Percentiles rank a stretch among this genome's conserved stretches.
phyloP scores from a whole-genome alignment of 805 yeast species.

The Kodamaea laetipori region DNA sequence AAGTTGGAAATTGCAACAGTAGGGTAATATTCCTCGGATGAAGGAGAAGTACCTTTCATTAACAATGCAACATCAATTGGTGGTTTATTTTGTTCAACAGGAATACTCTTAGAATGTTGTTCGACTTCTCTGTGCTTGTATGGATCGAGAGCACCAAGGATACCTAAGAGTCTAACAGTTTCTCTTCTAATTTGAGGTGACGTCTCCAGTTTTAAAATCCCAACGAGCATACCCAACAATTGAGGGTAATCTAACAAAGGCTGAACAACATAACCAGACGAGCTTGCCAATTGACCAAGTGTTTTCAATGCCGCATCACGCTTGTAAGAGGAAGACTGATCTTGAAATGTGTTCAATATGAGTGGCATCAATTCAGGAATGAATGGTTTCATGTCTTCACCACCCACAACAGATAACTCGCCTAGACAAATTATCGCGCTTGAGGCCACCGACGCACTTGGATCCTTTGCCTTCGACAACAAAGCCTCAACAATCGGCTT shows the following conservation, averaged over 20 bases:
- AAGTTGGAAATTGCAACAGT: conserved; percentile 89
- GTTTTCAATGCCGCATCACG: conserved; percentile 88
- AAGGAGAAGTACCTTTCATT: conserved; percentile 93
- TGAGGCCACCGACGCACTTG: conserved; percentile 79
- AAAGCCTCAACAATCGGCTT: conserved; percentile 87
- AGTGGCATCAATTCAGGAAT: conserved; percentile 82
- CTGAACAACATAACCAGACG: conserved; percentile 93
- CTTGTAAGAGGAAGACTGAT: conserved; percentile 84
- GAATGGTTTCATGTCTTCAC: conserved; percentile 76
- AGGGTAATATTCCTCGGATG: conserved; percentile 90
- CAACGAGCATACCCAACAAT: conserved; percentile 75
- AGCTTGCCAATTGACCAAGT: conserved; percentile 83
- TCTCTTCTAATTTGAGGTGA: conserved; percentile 78
- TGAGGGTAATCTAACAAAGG: conserved; percentile 93
- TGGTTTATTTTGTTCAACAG: conserved; percentile 81
- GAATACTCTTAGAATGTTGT: conserved; percentile 55
- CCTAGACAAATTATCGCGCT: conserved; percentile 87
- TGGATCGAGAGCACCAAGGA: conserved; percentile 95
- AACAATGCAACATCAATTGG: conserved; percentile 86
- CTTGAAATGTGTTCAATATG: conserved; percentile 83
- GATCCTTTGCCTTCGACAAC: conserved; percentile 71
- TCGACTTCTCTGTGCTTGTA: conserved; percentile 93
- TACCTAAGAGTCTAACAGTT: conserved; percentile 86
- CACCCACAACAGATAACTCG: conserved; percentile 84
- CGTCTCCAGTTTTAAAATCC: conserved; percentile 78